Evolutionary conservation across 164 flowering plant genomes (phyloP).

Genomic region (Magnolia sinica): DNA sequence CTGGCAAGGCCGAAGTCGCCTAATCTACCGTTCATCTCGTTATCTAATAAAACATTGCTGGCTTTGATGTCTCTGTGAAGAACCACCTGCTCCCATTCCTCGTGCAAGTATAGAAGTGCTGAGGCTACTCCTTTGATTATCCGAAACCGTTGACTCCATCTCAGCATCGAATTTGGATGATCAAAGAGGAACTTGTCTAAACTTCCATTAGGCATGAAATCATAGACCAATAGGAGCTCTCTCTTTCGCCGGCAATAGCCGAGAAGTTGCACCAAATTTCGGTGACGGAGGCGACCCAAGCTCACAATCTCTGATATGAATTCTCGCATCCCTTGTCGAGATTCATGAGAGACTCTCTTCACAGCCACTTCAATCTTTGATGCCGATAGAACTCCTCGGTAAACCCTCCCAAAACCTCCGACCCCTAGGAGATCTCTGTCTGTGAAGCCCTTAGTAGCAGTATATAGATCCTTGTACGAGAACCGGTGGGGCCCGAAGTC

Average conservation of each 20-base stretch:
- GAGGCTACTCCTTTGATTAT: slow-evolving; percentile 20
- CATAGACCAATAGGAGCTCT: slow-evolving; percentile 19
- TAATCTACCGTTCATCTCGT: slow-evolving; percentile 18
- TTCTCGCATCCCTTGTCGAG: slow-evolving; percentile 20
- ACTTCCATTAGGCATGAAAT: slow-evolving; percentile 16
- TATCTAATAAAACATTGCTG: slow-evolving; percentile 42
- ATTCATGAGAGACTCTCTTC: slow-evolving; percentile 20
- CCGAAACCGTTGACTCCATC: slow-evolving; percentile 14
- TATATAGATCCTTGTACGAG: slow-evolving; percentile 9
- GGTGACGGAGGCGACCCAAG: slow-evolving; percentile 20
- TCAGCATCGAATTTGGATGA: not conserved
- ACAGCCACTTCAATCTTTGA: slow-evolving; percentile 13
- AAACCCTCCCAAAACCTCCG: slow-evolving; percentile 23
- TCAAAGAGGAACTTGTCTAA: slow-evolving; percentile 16
- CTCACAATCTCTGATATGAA: slow-evolving; percentile 22
- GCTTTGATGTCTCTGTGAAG: slow-evolving; percentile 51
- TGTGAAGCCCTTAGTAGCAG: slow-evolving; percentile 10
- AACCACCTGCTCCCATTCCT: slow-evolving; percentile 16
- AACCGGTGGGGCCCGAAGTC: slow-evolving; percentile 15
- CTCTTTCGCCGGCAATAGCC: slow-evolving; percentile 16
- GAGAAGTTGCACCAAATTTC: slow-evolving; percentile 15
- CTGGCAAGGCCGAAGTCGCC: slow-evolving; percentile 25
- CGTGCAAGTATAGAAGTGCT: slow-evolving; percentile 11
- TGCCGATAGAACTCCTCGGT: slow-evolving; percentile 9
- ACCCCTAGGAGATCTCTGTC: slow-evolving; percentile 14